Conservation (phyloP, 805 yeast genomes). For the Wickerhamomyces tratensis region DNA sequence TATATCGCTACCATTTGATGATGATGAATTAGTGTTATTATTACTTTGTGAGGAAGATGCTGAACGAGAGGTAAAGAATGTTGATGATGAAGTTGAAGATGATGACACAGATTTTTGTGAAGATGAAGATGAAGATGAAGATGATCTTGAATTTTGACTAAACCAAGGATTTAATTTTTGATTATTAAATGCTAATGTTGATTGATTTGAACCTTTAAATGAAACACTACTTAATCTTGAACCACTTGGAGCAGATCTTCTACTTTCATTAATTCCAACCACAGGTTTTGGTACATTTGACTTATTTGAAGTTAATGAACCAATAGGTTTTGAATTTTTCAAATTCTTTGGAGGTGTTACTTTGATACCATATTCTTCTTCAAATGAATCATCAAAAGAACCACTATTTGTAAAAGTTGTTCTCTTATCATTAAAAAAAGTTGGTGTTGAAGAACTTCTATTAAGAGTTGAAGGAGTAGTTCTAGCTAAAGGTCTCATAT, state of each 20-base stretch:
- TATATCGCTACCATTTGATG: neutral
- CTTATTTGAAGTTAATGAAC: neutral
- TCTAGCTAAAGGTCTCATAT: neutral
- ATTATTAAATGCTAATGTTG: neutral
- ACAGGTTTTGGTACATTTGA: neutral
- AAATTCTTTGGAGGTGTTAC: conserved; percentile 3
- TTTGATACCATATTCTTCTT: conserved; percentile 1
- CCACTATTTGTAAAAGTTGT: neutral
- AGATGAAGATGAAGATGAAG: neutral
- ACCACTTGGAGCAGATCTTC: neutral
- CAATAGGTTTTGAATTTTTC: conserved; percentile 9
- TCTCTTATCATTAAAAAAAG: neutral
- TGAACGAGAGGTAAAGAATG: too few species aligned
- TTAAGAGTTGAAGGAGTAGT: neutral
- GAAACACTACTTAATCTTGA: too few species aligned
- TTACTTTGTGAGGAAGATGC: neutral
- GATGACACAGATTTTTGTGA: neutral
- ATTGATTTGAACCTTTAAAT: neutral
- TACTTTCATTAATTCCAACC: neutral
- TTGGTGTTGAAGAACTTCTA: conserved; percentile 4
- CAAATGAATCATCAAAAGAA: conserved; percentile 1
- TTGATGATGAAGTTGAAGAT: neutral
- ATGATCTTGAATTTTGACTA: neutral
- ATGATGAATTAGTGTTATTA: neutral
- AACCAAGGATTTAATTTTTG: neutral